Evolutionary conservation across 441 rosid genomes (phyloP), one percentile per base, ranked within the genome.

Genomic region (Jatropha podagrica): DNA sequence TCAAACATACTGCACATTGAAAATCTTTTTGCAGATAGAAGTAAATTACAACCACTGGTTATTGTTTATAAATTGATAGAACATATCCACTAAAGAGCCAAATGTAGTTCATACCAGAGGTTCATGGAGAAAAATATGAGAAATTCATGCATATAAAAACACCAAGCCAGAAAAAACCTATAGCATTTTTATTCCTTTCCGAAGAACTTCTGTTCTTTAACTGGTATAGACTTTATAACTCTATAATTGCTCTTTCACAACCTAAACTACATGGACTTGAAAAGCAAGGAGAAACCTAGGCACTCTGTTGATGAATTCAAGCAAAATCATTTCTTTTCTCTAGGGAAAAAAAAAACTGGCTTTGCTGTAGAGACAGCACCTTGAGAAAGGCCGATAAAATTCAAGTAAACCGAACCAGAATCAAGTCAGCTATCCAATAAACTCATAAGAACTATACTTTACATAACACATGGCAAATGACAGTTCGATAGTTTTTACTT

Each of bases 371-470:
- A 5, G 27, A 59, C 14, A 2, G 13, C 14, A 26, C 11, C 64
- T 10, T 2, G 10, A 62, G 2, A 48, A 51, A 62, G 5, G 26
- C 48, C 20, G n/a, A 73, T 62, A 26, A 49, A 23, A 65, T 52
- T 55, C 42, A 52, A 38, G 65, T 61, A 38, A n/a, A n/a, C 38
- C 7, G 18, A 74, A 44, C 41, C 77, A 66, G 72, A 74, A 74
- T 65, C 42, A 44, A 56, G 66, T 74, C 42, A 66, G 46, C n/a
- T 10, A 56, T 46, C 42, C 37, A 32, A 26, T 37, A 37, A 56
- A 56, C 10, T 41, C 71, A 55, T 26, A 56, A 46, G 8, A 12
- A 61, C 38, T 64, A 61, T n/a, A 26, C 8, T 70, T 46, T 11
- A 32, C 49, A 5, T 59, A n/a, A 23, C 61, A 4, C 32, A 18